These are phyloP conservation scores for Diaporthe amygdali DNA, from an alignment of 2,329 filamentous ascomycete species.

Conservation along the genomic window DNA sequence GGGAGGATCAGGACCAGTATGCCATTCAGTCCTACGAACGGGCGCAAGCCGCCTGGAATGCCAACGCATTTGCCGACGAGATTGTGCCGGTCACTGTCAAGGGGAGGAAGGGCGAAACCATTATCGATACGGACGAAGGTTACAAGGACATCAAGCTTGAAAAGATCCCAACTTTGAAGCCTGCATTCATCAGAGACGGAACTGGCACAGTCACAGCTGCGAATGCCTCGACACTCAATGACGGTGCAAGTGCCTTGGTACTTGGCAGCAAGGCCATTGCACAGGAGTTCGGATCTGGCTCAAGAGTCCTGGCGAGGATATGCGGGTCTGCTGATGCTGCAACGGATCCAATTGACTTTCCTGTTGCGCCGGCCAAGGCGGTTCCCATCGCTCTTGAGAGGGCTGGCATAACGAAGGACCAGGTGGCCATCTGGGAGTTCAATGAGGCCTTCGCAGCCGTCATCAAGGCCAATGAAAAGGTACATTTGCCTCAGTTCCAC, in stretches of 20 bases:
- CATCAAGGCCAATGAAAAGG: slow-evolving; percentile 92
- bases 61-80: slow-evolving; percentile 84
- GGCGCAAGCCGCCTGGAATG: slow-evolving; percentile 87
- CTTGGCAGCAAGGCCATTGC: slow-evolving; percentile 82
- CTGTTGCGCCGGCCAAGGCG: slow-evolving; percentile 88
- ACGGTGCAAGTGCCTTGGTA: slow-evolving; percentile 90
- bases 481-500: slow-evolving; percentile 36
- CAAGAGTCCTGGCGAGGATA: slow-evolving; percentile 85
- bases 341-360: slow-evolving; percentile 91
- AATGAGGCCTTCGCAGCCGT: slow-evolving; percentile 98
- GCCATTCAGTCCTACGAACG: slow-evolving; percentile 89
- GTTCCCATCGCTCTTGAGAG: slow-evolving; percentile 88
- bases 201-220: slow-evolving; percentile 92
- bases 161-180: slow-evolving; percentile 85
- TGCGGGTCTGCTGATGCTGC: slow-evolving; percentile 88
- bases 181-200: slow-evolving; percentile 86
- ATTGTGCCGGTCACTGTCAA: slow-evolving; percentile 87
- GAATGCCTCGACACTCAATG: slow-evolving; percentile 92
- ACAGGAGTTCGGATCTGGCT: slow-evolving; percentile 76
- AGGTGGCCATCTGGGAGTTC: slow-evolving; percentile 96
- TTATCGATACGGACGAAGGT: slow-evolving; percentile 86
- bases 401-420: slow-evolving; percentile 87
- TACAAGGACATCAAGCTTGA: slow-evolving; percentile 87
- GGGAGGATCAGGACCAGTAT: slow-evolving; percentile 90
- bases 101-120: slow-evolving; percentile 79